Conservation (phyloP, 2,329 filamentous ascomycete genomes). For the Leptodontidium sp. region DNA sequence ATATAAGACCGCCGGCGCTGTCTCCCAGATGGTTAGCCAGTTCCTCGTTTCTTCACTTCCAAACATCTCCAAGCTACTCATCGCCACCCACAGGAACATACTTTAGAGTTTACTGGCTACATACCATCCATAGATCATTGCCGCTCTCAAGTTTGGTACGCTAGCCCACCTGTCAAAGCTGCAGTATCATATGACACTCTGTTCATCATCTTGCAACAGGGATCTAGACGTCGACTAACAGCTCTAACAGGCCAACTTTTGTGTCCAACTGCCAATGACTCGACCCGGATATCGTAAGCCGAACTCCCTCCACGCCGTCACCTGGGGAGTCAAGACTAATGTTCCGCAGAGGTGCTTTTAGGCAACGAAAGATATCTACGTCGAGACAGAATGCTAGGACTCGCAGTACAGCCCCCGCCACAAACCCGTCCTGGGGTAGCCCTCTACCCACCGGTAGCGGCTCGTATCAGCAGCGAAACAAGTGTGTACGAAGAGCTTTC, state of each 20-base stretch:
- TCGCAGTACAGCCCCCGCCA: conserved; percentile 44
- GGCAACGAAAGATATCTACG: conserved; percentile 22
- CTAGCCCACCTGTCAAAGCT: not conserved
- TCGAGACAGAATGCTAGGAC: conserved; percentile 32
- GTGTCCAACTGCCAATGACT: not conserved
- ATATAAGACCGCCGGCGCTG: conserved; percentile 16
- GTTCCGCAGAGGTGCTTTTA: conserved; percentile 17
- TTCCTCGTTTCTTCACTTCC: conserved; percentile 7
- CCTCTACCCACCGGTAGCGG: conserved; percentile 43
- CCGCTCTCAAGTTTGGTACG: conserved; percentile 10
- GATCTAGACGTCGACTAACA: not conserved
- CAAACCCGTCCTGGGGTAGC: conserved; percentile 37
- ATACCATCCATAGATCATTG: not conserved
- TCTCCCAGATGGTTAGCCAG: not conserved
- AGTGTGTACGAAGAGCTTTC: conserved; percentile 42
- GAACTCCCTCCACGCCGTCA: not conserved
- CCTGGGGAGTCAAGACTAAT: not conserved
- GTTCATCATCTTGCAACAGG: not conserved
- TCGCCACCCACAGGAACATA: not conserved
- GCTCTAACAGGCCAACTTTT: not conserved
- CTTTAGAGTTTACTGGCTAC: not conserved
- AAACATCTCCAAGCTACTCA: not conserved
- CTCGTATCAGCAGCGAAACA: conserved; percentile 39
- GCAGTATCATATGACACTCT: not conserved
- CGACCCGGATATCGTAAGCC: conserved; percentile 22